Evolutionary conservation across 2,329 filamentous ascomycete genomes (phyloP), one percentile per base, ranked within the genome.

Genomic region (Berkeleyomyces rouxiae): DNA sequence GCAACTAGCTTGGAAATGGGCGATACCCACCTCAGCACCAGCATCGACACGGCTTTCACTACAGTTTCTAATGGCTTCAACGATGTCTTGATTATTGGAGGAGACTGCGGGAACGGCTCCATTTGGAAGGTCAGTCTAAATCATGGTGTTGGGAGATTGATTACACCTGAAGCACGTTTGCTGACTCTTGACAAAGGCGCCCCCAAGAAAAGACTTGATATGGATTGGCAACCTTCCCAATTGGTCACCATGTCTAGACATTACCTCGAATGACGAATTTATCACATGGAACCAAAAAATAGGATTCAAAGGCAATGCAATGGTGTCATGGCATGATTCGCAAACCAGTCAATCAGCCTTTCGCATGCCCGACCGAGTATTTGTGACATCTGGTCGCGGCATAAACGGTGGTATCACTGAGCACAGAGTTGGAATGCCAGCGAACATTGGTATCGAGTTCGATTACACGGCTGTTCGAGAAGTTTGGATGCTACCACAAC

Each of bases 21-120:
- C 2, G 58, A 81, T 13, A 40, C n/a, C 10, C 39, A 64, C 33
- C 47, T 64, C 3, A 58, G 58, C 61, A 87, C 86, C 68, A 88
- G 87, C 65, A 86, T 95, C 57, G 87, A 90, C 64, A 84, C 81
- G 2, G 90, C 90, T 2, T 95, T 97, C 70, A 86, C 90, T 60
- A 87, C 84, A 61, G 77, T 88, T n/a, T 83, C 81, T 58, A 81
- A 82, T 66, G 75, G 79, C 43, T 83, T 81, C 64, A 83, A 84
- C 2, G 91, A 96, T 70, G 79, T 95, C n/a, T 75, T 96, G 57
- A 80, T 95, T 43, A 82, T 87, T 58, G 87, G 87, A 3, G 90
- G 92, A 0, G 85, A 88, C 67, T 86, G 85, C 61, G 87, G 90
- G 7, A 82, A 85, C 65, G 91, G 91, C 5, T 84, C 85, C 0